phyloP scores from a whole-genome alignment of 73 alveolate species.

The Paraurostyla sp. region DNA sequence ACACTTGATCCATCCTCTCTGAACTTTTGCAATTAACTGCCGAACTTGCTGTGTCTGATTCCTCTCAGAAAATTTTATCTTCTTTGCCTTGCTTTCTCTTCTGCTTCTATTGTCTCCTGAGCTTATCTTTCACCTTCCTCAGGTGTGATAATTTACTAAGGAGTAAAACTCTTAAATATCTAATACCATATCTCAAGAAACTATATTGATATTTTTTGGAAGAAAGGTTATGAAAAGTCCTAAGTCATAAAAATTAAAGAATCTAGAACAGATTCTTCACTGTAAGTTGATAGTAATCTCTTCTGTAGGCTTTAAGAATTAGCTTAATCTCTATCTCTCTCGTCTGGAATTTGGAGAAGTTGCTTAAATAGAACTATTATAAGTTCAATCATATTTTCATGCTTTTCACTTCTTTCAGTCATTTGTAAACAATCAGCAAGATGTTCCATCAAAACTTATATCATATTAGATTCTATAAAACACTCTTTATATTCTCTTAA shows the following conservation, averaged over 20 bases:
- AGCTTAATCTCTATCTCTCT: slow-evolving; percentile 35
- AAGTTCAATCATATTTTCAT: slow-evolving; percentile 83
- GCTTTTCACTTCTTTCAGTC: slow-evolving; percentile 74
- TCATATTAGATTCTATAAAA: slow-evolving; percentile 70
- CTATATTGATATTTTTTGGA: slow-evolving; percentile 73
- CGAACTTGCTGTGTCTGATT: slow-evolving; percentile 42
- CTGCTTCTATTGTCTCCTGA: background rate
- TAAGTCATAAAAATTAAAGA: slow-evolving; percentile 79
- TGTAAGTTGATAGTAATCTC: slow-evolving; percentile 42
- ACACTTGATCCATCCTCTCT: slow-evolving; percentile 46
- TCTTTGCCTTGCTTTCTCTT: background rate
- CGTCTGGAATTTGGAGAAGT: slow-evolving; percentile 80
- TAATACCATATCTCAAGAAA: slow-evolving; percentile 80
- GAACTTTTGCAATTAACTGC: slow-evolving; percentile 22
- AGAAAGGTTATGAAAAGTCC: slow-evolving; percentile 75
- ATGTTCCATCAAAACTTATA: slow-evolving; percentile 73
- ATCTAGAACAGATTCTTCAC: slow-evolving; percentile 78
- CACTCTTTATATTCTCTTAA: slow-evolving; percentile 75
- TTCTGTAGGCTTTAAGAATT: slow-evolving; percentile 58
- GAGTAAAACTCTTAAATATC: slow-evolving; percentile 79
- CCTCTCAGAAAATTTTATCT: background rate
- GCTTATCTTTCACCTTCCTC: slow-evolving; percentile 43
- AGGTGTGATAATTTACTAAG: slow-evolving; percentile 47
- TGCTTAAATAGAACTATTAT: slow-evolving; percentile 78
- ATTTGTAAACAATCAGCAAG: slow-evolving; percentile 78